Evolutionary conservation across 2,329 filamentous ascomycete species (phyloP).

Genomic region (Alternaria sp.): DNA sequence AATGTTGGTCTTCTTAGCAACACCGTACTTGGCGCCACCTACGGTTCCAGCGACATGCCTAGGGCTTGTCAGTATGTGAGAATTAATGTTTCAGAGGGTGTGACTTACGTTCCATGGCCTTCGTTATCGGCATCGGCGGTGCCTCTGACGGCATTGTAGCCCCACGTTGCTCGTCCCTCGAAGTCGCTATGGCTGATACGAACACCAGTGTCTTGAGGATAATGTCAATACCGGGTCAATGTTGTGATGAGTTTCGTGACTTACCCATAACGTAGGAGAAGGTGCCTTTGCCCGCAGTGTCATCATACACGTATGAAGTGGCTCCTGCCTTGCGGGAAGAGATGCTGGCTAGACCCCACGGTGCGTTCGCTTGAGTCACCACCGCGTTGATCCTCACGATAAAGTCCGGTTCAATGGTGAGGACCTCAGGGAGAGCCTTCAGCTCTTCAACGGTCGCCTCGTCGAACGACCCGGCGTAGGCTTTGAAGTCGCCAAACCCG

Average conservation of each 20-base stretch:
- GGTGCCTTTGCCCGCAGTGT: constrained; percentile 29
- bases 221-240: neutral
- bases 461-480: constrained; percentile 41
- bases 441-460: constrained; percentile 37
- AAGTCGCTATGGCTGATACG: constrained; percentile 56
- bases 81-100: fast-evolving
- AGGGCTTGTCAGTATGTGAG: neutral
- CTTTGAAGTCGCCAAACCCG: constrained; percentile 38
- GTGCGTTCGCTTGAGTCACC: constrained; percentile 26
- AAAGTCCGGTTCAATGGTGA: constrained; percentile 35
- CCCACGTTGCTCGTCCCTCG: constrained; percentile 36
- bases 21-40: constrained; percentile 38
- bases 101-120: constrained; percentile 37
- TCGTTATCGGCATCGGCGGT: constrained; percentile 28
- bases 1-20: constrained; percentile 43
- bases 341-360: constrained; percentile 41
- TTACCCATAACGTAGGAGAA: constrained; percentile 59
- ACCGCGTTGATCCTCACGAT: constrained; percentile 32
- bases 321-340: constrained; percentile 29
- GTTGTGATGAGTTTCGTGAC: neutral
- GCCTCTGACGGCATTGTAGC: constrained; percentile 33
- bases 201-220: constrained; percentile 64
- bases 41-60: constrained; percentile 42
- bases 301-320: constrained; percentile 36
- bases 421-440: constrained; percentile 31